Base-by-base conservation (phyloP, 495 filamentous ascomycete species). In the Schizothecium vesticola region DNA sequence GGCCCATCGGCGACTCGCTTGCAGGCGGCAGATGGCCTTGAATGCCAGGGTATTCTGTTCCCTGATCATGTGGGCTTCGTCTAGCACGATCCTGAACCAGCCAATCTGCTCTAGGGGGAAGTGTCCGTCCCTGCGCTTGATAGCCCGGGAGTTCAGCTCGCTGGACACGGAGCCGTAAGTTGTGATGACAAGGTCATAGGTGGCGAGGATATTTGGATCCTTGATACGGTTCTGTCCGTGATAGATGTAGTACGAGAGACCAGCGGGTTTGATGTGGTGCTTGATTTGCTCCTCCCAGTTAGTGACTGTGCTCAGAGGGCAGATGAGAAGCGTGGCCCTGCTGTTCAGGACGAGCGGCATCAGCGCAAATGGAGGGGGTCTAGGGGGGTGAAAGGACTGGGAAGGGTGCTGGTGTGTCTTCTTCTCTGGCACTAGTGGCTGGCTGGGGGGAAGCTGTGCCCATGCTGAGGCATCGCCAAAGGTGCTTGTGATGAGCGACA, bases 71-170 rank as follows among this genome's bases (percentile, higher is more conserved):
- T 99, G 95, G 16, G 94, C 95, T 78, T 99, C 95, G 73, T 99
- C 95, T 26, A 99, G 85, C 0, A 97, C 94, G 65, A 99, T 93
- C 9, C 95, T 90, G 75, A 98, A 98, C 90, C 94, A 96, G 68
- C 91, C 90, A 69, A 94, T 89, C 69, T 88, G 82, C 36, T 87
- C 86, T 51, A 98, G 78, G 0, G 93, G 91, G 66, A 87, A 92
- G 11, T 75, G 71, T 0, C 86, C 86, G 19, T 81, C 76, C 71
- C 86, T 89, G 55, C 82, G 80, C 63, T 87, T 87, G 51, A 83
- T 43, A 19, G 13, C 82, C 22, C 88, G 84, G 11, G 85, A 79
- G 36, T 80, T 83, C 24, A 90, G 85, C 72, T 98, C 95, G 61
- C 89, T 91, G 6, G 92, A 86, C n/a, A 96, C 84, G 2, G 91